Base-by-base conservation (phyloP, 78 protist genomes). In the Guillardia theta region DNA sequence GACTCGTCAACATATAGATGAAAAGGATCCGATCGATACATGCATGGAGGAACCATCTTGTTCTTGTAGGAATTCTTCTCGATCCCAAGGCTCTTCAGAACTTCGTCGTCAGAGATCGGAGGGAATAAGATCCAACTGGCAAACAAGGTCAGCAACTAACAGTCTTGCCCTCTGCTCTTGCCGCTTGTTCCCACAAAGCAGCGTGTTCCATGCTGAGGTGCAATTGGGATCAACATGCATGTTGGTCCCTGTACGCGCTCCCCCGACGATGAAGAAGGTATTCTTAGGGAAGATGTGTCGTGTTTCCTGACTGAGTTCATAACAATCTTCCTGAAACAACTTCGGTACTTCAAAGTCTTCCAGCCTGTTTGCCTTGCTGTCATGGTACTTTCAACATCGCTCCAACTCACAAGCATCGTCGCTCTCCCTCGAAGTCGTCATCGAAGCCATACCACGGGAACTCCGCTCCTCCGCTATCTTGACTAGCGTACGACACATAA, bases 171-270 rank as follows among this genome's bases (percentile, higher is more conserved):
- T 6, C 6, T 6, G 39, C 70, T 30, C 44, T 43, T 6, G 37
- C 45, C 90, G 90, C 90, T 78, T 78, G 48, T 9, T 12, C 53
- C 90, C 90, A 10, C 53, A 43, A 15, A 78, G 90, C 43, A 78
- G 90, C 44, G 90, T 78, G 90, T 78, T 78, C 90, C 90, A 78
- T 18, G 90, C 90, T 2, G 50, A 43, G 90, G 90, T 78, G 90
- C 53, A 37, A 48, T 78, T 78, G 4, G 90, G 90, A 19, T 78
- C 90, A 1, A 36, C 39, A 30, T 78, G 90, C 47, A 78, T 15
- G 8, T 18, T 18, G 37, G 90, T 78, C 43, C 90, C 90, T 22
- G 90, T 78, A 36, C 90, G 90, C 47, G 90, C 90, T 22, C 90
- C 90, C 53, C 90, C 90, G 4, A 36, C 50, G 33, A 78, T 78